Percentiles rank a stretch among this genome's conserved stretches.
phyloP scores from a whole-genome alignment of 768 basidiomycete genomes.

The Lactifluus piperatus region DNA sequence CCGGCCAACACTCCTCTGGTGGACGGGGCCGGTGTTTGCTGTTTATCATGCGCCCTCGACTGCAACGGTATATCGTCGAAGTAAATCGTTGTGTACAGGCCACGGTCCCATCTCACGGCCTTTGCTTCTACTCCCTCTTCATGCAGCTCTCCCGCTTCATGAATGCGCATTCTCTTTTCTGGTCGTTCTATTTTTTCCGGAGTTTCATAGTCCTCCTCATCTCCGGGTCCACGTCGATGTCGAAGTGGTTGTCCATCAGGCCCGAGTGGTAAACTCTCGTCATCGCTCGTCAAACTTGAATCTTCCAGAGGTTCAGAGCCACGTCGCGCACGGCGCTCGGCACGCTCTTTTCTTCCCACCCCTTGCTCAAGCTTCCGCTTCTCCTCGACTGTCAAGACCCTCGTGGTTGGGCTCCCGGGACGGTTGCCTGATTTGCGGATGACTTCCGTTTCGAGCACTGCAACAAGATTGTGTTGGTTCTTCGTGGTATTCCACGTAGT shows the following conservation, averaged over 20 bases:
- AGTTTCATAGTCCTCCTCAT: constrained; percentile 73
- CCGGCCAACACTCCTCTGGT: constrained; percentile 61
- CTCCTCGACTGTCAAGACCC: constrained; percentile 59
- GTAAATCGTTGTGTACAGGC: constrained; percentile 51
- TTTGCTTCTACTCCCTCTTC: constrained; percentile 28
- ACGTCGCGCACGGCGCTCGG: constrained; percentile 48
- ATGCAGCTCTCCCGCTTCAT: constrained; percentile 23
- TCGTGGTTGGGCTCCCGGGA: constrained; percentile 74
- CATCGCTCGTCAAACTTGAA: constrained; percentile 24
- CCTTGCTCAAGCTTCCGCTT: constrained; percentile 57
- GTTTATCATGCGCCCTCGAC: constrained; percentile 29
- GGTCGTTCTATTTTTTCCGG: constrained; percentile 40
- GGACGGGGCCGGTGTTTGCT: constrained; percentile 32
- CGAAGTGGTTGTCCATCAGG: constrained; percentile 26
- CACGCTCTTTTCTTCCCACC: constrained; percentile 46
- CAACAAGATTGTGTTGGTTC: constrained; percentile 57
- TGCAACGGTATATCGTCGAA: constrained; percentile 55
- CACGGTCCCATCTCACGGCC: constrained; percentile 72
- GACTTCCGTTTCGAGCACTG: constrained; percentile 59
- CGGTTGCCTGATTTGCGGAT: constrained; percentile 59
- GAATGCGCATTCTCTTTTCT: constrained; percentile 32
- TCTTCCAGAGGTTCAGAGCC: constrained; percentile 10
- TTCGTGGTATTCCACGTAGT: constrained; percentile 63
- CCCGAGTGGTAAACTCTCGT: constrained; percentile 24
- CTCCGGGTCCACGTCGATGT: constrained; percentile 64